These are phyloP conservation scores for Tuber microsphaerosporum DNA, from an alignment of 495 filamentous ascomycete species.

Conservation along the genomic window DNA sequence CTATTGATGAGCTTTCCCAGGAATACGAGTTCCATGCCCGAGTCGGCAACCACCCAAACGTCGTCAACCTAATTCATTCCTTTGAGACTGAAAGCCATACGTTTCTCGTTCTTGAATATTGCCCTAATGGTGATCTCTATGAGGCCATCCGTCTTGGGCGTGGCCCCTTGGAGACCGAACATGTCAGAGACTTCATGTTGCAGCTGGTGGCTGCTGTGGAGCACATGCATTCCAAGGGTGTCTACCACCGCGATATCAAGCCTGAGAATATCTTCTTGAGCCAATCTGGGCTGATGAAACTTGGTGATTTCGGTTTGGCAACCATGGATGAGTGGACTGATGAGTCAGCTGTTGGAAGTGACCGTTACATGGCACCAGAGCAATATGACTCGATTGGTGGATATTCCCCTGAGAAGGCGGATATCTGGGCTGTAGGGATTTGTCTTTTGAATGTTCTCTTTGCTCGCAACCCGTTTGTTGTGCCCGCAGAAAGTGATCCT, in stretches of 20 bases:
- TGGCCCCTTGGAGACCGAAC: constrained; percentile 87
- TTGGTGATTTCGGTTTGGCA: constrained; percentile 91
- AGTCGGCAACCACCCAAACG: constrained; percentile 74
- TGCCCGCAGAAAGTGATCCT: constrained; percentile 75
- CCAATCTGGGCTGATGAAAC: constrained; percentile 79
- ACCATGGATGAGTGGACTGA: constrained; percentile 79
- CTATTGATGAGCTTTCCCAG: constrained; percentile 75
- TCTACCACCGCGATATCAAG: constrained; percentile 98
- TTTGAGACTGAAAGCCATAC: constrained; percentile 86
- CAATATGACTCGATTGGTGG: constrained; percentile 86
- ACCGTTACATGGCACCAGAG: constrained; percentile 98
- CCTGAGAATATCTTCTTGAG: constrained; percentile 97
- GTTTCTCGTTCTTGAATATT: constrained; percentile 93
- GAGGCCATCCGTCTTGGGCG: constrained; percentile 85
- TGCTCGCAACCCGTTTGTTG: constrained; percentile 87
- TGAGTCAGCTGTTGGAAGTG: constrained; percentile 88
- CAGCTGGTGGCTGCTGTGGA: constrained; percentile 84
- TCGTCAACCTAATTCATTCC: constrained; percentile 84
- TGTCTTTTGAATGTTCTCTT: constrained; percentile 94
- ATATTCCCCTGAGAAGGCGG: constrained; percentile 88
- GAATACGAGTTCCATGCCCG: constrained; percentile 74
- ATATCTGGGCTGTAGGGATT: constrained; percentile 94
- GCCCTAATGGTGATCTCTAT: constrained; percentile 92
- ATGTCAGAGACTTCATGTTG: constrained; percentile 94
- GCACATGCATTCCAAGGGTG: constrained; percentile 79